phyloP scores from a whole-genome alignment of 176 grass and related monocot species.

The Rhynchospora pubera region DNA sequence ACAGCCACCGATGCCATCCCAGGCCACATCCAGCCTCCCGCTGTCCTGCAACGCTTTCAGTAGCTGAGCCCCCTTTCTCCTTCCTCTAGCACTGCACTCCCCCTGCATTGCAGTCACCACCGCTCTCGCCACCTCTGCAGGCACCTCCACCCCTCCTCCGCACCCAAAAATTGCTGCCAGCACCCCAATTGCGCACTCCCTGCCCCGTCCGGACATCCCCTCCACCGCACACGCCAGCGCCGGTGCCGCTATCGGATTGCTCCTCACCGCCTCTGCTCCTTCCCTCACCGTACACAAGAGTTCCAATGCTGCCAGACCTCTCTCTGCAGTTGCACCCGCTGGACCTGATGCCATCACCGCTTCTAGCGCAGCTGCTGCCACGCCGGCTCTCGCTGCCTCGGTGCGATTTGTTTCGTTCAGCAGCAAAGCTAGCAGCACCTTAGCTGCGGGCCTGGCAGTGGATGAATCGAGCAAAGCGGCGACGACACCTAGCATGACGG shows the following conservation, averaged over 20 bases:
- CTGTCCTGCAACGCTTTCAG: conserved; percentile 63
- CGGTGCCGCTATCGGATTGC: conserved; percentile 31
- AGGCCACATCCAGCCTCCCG: conserved; percentile 68
- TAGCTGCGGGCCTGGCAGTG: conserved; percentile 5
- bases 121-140: conserved; percentile 65
- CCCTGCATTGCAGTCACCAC: conserved; percentile 83
- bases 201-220: conserved; percentile 43
- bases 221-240: conserved; percentile 55
- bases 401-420: conserved; percentile 5
- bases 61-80: conserved; percentile 81
- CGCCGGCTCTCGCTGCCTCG: background rate
- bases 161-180: conserved; percentile 44
- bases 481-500: conserved; percentile 13
- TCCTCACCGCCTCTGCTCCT: conserved; percentile 39
- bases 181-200: conserved; percentile 88
- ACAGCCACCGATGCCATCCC: conserved; percentile 61
- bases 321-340: conserved; percentile 57
- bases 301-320: conserved; percentile 82
- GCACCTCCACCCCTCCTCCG: conserved; percentile 17
- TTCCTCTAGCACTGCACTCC: conserved; percentile 69
- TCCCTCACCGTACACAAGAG: conserved; percentile 44
- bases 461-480: conserved; percentile 15
- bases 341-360: conserved; percentile 62
- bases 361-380: conserved; percentile 36
- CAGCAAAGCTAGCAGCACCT: conserved; percentile 6